phyloP scores from a whole-genome alignment of 768 basidiomycete species.

The Boletellus ananas region DNA sequence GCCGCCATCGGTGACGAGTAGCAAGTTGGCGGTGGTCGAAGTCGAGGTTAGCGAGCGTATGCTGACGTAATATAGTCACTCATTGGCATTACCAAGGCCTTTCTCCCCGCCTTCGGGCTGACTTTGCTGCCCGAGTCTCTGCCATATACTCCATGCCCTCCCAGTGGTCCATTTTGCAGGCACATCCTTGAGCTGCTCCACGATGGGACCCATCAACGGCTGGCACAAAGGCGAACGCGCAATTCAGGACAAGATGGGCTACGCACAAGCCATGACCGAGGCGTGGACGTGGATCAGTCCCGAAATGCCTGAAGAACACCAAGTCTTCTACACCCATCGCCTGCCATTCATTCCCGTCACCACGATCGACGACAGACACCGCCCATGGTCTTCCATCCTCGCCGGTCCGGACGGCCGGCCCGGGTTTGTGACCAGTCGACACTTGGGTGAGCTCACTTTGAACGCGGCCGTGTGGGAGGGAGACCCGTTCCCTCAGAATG shows the following conservation, averaged over 20 bases:
- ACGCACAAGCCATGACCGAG: slow-evolving; percentile 33
- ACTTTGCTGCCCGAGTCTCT: no score
- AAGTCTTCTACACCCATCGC: slow-evolving; percentile 43
- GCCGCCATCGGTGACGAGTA: no score
- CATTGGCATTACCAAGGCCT: no score
- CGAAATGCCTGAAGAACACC: slow-evolving; percentile 50
- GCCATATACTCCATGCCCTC: no score
- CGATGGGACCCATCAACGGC: slow-evolving; percentile 22
- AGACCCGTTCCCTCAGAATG: slow-evolving; percentile 49
- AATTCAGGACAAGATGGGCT: slow-evolving; percentile 47
- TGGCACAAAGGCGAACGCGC: slow-evolving; percentile 48
- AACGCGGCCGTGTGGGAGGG: slow-evolving; percentile 48
- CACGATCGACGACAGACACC: slow-evolving; percentile 45
- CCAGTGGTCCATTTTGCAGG: no score
- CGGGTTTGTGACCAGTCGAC: slow-evolving; percentile 42
- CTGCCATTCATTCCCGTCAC: slow-evolving; percentile 55
- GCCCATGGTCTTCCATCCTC: slow-evolving; percentile 61
- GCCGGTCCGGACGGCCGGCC: slow-evolving; percentile 41
- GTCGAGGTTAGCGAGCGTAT: no score
- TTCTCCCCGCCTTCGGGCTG: no score
- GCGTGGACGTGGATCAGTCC: slow-evolving; percentile 40
- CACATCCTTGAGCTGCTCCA: no score
- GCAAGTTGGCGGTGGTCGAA: no score
- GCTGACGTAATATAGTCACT: no score
- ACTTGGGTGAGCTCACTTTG: slow-evolving; percentile 34